These are phyloP conservation scores for Pezicula neosporulosa DNA, from an alignment of 2,329 filamentous ascomycete genomes.

Conservation along the genomic window DNA sequence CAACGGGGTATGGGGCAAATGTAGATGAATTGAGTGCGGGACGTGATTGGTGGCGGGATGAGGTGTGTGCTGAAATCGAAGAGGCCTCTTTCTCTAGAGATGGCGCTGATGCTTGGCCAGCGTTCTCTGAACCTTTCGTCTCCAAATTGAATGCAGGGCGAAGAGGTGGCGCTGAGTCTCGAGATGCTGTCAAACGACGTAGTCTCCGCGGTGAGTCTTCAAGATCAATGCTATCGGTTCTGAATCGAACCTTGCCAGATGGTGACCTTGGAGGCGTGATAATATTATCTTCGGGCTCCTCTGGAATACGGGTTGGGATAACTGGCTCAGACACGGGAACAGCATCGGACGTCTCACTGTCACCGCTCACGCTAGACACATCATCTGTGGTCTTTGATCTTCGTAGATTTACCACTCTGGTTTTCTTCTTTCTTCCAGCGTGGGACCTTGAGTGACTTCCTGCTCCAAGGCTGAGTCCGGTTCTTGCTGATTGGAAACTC, in stretches of 20 bases:
- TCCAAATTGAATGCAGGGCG: conserved; percentile 11
- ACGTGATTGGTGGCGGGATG: conserved; percentile 11
- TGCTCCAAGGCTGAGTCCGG: conserved; percentile 61
- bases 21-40: conserved; percentile 7
- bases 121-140: conserved; percentile 15
- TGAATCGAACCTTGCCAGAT: conserved; percentile 30
- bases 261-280: conserved; percentile 49
- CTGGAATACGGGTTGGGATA: conserved; percentile 52
- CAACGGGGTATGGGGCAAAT: conserved; percentile 13
- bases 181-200: conserved; percentile 9
- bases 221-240: conserved; percentile 28
- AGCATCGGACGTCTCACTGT: conserved; percentile 45
- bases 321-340: conserved; percentile 60
- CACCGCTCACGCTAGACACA: conserved; percentile 48
- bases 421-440: conserved; percentile 74
- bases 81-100: conserved; percentile 6
- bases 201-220: conserved; percentile 31
- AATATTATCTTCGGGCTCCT: conserved; percentile 55
- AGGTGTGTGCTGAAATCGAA: conserved; percentile 12
- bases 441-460: conserved; percentile 56
- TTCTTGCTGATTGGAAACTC: conserved; percentile 57
- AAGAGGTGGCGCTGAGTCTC: conserved; percentile 4
- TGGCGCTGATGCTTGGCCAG: conserved; percentile 9
- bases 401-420: conserved; percentile 77
- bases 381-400: conserved; percentile 47